Evolutionary conservation across 1,139 yeast species (phyloP).

Genomic region (Geotrichum macrosporum): DNA sequence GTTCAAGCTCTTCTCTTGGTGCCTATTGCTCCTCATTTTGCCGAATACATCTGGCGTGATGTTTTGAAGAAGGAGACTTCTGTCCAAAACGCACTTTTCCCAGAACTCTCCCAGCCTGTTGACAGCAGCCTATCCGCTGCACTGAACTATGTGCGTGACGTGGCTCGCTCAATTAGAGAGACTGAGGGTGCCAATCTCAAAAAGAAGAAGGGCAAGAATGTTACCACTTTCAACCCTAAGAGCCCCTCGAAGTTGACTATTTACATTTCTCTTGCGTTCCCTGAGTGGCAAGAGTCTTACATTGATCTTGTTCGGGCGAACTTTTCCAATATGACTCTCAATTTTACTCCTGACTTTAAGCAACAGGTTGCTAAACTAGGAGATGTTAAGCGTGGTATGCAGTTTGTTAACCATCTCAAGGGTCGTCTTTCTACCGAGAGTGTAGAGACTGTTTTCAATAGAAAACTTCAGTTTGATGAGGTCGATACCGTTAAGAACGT

Average conservation of each 20-base stretch:
- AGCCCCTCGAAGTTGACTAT: conserved; percentile 70
- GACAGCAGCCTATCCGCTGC: conserved; percentile 61
- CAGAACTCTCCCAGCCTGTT: conserved; percentile 62
- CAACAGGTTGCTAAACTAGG: conserved; percentile 40
- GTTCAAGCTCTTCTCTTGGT: conserved; percentile 77
- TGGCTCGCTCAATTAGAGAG: conserved; percentile 84
- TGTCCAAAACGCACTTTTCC: conserved; percentile 75
- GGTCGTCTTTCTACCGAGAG: conserved; percentile 58
- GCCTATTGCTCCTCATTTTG: conserved; percentile 94
- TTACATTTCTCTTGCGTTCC: conserved; percentile 77
- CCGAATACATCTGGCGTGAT: conserved; percentile 85
- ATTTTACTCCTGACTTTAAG: conserved; percentile 39
- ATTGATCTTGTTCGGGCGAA: conserved; percentile 78
- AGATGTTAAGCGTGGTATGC: conserved; percentile 91
- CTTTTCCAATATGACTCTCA: conserved; percentile 46
- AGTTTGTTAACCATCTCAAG: conserved; percentile 81
- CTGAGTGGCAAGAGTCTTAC: conserved; percentile 92
- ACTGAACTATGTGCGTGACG: conserved; percentile 68
- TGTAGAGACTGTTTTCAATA: conserved; percentile 74
- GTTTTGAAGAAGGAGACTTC: conserved; percentile 54
- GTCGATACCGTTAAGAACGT: conserved; percentile 55
- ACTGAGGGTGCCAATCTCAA: conserved; percentile 82
- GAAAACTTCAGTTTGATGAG: conserved; percentile 82
- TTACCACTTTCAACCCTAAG: conserved; percentile 64
- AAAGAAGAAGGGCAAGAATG: conserved; percentile 83